Percentiles rank a stretch among this genome's conserved stretches.
Evolutionary conservation across 768 basidiomycete species (phyloP).

Genomic region (Mrakia gelida): DNA sequence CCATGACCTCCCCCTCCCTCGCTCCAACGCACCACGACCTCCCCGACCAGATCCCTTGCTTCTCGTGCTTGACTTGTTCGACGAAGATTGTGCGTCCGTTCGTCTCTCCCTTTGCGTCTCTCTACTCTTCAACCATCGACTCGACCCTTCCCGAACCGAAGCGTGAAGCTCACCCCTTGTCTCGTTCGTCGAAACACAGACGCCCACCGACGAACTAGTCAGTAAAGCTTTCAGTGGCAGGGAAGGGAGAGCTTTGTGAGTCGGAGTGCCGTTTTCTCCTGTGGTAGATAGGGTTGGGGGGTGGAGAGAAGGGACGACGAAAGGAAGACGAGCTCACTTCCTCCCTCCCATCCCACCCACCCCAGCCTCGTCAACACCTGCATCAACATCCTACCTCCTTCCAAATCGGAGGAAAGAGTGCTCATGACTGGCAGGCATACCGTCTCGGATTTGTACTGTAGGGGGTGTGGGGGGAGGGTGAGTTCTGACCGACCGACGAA

Average conservation of each 20-base stretch:
- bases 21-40: slow-evolving; percentile 13
- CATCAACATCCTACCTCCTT: slow-evolving; percentile 42
- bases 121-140: too few relatives aligned
- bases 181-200: slow-evolving; percentile 32
- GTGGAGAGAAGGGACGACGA: too few relatives aligned
- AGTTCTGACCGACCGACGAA: not conserved
- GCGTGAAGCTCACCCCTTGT: not conserved
- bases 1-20: slow-evolving; percentile 37
- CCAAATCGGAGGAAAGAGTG: slow-evolving; percentile 38
- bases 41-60: not conserved
- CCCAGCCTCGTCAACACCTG: slow-evolving; percentile 43
- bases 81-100: slow-evolving; percentile 5
- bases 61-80: not conserved
- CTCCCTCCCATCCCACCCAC: not conserved
- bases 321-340: too few relatives aligned
- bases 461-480: not conserved
- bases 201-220: slow-evolving; percentile 43
- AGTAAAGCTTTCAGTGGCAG: slow-evolving; percentile 44
- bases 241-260: slow-evolving; percentile 43
- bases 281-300: too few relatives aligned
- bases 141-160: too few relatives aligned
- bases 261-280: too few relatives aligned
- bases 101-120: not conserved
- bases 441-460: slow-evolving; percentile 29
- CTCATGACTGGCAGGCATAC: slow-evolving; percentile 44